These are phyloP conservation scores for Solanum stenotomum DNA, from an alignment of 257 asterid genomes.

Conservation along the genomic window DNA sequence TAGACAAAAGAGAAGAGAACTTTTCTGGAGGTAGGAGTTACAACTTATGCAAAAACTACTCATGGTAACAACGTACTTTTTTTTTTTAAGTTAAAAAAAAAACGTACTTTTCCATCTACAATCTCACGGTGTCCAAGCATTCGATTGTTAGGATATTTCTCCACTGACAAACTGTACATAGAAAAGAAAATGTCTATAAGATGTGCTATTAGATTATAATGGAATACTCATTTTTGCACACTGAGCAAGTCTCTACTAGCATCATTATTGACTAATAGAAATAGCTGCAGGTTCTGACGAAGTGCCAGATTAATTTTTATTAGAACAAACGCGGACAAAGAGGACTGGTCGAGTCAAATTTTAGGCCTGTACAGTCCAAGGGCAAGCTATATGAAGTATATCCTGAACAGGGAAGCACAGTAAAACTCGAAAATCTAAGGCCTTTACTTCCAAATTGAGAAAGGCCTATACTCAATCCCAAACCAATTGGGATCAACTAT, in stretches of 20 bases:
- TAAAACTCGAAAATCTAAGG: not conserved
- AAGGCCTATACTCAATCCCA: not conserved
- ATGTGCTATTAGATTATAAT: not conserved
- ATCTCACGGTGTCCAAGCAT: constrained; percentile 90
- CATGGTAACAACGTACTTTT: constrained; percentile 8
- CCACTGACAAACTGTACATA: constrained; percentile 64
- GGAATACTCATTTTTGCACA: not conserved
- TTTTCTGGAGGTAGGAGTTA: not conserved
- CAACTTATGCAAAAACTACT: constrained; percentile 10
- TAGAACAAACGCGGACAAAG: not conserved
- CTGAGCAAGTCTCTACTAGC: not conserved
- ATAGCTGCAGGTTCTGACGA: not conserved
- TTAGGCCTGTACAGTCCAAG: not conserved
- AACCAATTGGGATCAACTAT: not conserved
- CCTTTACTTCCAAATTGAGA: not conserved
- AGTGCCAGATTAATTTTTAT: not conserved
- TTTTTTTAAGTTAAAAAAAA: too few species aligned
- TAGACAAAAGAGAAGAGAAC: not conserved
- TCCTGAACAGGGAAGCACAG: not conserved
- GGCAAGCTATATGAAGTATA: not conserved
- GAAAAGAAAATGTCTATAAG: not conserved
- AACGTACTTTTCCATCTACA: constrained; percentile 68
- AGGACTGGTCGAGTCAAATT: not conserved
- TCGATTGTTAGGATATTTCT: constrained; percentile 64
- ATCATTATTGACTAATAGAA: not conserved